phyloP scores from a whole-genome alignment of 2,329 filamentous ascomycete genomes.

The Phyllosticta citriasiana region DNA sequence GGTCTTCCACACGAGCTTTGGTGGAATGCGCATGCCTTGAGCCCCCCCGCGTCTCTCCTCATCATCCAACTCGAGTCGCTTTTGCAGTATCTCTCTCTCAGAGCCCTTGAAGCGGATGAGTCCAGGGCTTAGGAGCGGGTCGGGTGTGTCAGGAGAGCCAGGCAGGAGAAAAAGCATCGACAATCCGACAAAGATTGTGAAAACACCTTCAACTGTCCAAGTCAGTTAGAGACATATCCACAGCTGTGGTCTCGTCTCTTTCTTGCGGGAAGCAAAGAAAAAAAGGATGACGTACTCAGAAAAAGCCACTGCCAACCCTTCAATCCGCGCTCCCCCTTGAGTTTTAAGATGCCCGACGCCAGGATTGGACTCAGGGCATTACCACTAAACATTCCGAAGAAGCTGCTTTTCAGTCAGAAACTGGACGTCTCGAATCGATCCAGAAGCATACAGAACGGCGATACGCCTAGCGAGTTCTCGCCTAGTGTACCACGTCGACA shows the following conservation, averaged over 20 bases:
- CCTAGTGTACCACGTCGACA: slow-evolving; percentile 43
- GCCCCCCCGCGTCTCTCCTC: slow-evolving; percentile 22
- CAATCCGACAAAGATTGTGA: slow-evolving; percentile 32
- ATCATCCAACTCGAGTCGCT: slow-evolving; percentile 27
- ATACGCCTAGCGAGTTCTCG: slow-evolving; percentile 38
- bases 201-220: slow-evolving; percentile 34
- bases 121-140: slow-evolving; percentile 30
- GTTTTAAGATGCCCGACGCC: slow-evolving; percentile 38
- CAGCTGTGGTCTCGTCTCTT: not conserved
- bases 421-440: not conserved
- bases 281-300: slow-evolving; percentile 25
- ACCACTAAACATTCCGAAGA: slow-evolving; percentile 45
- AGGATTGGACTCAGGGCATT: slow-evolving; percentile 41
- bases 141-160: slow-evolving; percentile 33
- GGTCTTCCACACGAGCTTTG: slow-evolving; percentile 34
- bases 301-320: slow-evolving; percentile 45
- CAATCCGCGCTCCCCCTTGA: slow-evolving; percentile 33
- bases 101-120: slow-evolving; percentile 28
- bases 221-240: too few species aligned
- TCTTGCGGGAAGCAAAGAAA: not conserved
- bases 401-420: slow-evolving; percentile 17
- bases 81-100: slow-evolving; percentile 27
- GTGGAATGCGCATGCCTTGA: slow-evolving; percentile 29
- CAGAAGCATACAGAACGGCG: slow-evolving; percentile 32
- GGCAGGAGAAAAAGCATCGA: slow-evolving; percentile 35